Evolutionary conservation across 2,329 filamentous ascomycete species (phyloP), one percentile per base, ranked within the genome.

Genomic region (Dactylellina leptospora): DNA sequence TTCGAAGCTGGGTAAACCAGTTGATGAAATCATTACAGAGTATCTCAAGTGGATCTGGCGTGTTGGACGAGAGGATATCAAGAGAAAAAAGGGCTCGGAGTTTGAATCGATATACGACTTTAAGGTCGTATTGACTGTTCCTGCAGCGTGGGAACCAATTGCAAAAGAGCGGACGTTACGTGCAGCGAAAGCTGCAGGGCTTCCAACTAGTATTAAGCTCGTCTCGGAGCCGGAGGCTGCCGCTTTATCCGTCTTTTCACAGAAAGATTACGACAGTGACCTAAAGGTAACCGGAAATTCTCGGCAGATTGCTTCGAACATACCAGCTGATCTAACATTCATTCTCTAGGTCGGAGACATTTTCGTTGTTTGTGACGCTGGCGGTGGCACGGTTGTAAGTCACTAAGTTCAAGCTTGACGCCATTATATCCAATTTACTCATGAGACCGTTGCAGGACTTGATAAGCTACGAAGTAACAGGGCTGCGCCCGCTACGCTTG

Each of bases 381-480:
- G 84, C 20, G 84, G 84, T 9, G 85, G 83, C 0, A 83, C 84
- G 0, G 56, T 62, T 20, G 42, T 53, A 54, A 51, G 48, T 50
- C 16, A 18, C 13, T 23, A 22, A 16, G 23, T 28, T 33, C 55
- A 30, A 23, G 3, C n/a, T 25, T 13, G 44, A 10, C n/a, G 8
- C 16, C 9, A 38, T 42, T 18, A 42, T 33, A 2, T 8, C 9
- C 22, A 18, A 18, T 44, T 10, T 4, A 4, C 18, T 18, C 38
- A 44, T 16, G 18, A 44, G 18, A 44, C 27, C 11, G 4, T 33
- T 30, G 16, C 47, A 62, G 50, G 84, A 85, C 75, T 77, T 85
- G n/a, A 85, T 85, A 61, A 83, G 82, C 5, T 93, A 93, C 79
- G 89, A 90, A 75, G 90, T 93, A 71, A 88, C 88, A 51, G 90